Base-by-base conservation (phyloP, 306 rosid species). In the Hippophae rhamnoides region DNA sequence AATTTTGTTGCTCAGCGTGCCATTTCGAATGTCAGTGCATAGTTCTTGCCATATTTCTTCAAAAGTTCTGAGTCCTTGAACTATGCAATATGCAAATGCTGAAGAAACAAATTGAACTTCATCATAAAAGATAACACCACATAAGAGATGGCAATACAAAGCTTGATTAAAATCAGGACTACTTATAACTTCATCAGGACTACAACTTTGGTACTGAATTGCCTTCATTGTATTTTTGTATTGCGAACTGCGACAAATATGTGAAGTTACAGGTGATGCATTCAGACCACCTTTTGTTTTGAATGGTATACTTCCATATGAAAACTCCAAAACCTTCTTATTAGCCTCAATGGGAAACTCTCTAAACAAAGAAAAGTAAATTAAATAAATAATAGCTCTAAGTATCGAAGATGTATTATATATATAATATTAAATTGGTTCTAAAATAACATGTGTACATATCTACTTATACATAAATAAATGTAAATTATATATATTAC, bases 91-190 rank as follows among this genome's bases (percentile, higher is more conserved):
- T 9, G 96, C 96, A 71, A 87, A 87, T 47, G 81, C 61, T 1
- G 97, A 79, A 10, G 58, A 74, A 60, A 89, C 74, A 44, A 76
- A n/a, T 50, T 79, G 84, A 56, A 89, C 68, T 66, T 86, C 84
- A 5, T 89, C 85, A 2, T 70, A 31, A 56, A 76, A 81, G 47
- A 89, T 71, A 23, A 89, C 67, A 3, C 97, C 95, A 56, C 97
- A 86, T 42, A 89, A 64, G 64, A 89, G 89, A 68, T 89, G 97
- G 65, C 95, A 89, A 62, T 89, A 89, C 8, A 89, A 10, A 3
- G 97, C 81, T 61, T 89, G 95, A 53, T 83, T 78, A 64, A 81
- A 86, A 69, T 89, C 97, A 6, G 85, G 67, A 47, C 89, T 84
- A 11, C 79, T 86, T 14, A 86, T 81, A 4, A 89, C 92, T 52